phyloP scores from a whole-genome alignment of 176 grass and related monocot genomes.

The Triticum dicoccoides region DNA sequence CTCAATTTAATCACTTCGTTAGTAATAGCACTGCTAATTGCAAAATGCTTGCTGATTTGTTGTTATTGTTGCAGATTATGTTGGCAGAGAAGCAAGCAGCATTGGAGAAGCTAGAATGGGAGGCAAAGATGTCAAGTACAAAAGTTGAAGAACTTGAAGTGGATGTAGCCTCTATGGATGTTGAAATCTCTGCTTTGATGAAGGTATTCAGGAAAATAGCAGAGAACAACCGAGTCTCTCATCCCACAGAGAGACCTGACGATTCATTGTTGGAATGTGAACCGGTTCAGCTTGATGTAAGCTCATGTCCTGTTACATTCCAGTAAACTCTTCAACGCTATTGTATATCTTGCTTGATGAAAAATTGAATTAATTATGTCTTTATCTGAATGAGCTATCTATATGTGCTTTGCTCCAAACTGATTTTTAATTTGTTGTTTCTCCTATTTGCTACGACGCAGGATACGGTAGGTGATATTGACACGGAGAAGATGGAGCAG shows the following conservation, averaged over 20 bases:
- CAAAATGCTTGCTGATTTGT: not conserved
- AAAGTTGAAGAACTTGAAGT: constrained; percentile 86
- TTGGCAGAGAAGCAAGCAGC: constrained; percentile 94
- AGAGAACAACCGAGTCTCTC: constrained; percentile 40
- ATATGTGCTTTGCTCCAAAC: not conserved
- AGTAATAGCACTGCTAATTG: not conserved
- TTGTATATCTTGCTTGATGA: not conserved
- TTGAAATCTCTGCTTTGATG: constrained; percentile 73
- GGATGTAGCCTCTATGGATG: constrained; percentile 78
- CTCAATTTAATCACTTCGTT: not conserved
- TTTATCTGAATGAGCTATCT: not conserved
- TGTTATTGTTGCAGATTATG: constrained; percentile 50
- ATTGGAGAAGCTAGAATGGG: constrained; percentile 88
- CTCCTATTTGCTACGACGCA: constrained; percentile 22
- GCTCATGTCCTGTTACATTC: not conserved
- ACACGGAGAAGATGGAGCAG: constrained; percentile 66
- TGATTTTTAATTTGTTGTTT: not conserved
- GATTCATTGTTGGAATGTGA: constrained; percentile 50
- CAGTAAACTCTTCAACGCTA: not conserved
- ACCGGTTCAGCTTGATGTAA: constrained; percentile 76
- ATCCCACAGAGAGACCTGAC: constrained; percentile 23
- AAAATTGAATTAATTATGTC: not conserved
- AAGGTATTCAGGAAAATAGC: constrained; percentile 75
- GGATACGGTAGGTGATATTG: constrained; percentile 46
- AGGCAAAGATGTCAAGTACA: constrained; percentile 67